These are phyloP conservation scores for Xylaria sp. DNA, from an alignment of 2,329 filamentous ascomycete genomes.

Conservation along the genomic window DNA sequence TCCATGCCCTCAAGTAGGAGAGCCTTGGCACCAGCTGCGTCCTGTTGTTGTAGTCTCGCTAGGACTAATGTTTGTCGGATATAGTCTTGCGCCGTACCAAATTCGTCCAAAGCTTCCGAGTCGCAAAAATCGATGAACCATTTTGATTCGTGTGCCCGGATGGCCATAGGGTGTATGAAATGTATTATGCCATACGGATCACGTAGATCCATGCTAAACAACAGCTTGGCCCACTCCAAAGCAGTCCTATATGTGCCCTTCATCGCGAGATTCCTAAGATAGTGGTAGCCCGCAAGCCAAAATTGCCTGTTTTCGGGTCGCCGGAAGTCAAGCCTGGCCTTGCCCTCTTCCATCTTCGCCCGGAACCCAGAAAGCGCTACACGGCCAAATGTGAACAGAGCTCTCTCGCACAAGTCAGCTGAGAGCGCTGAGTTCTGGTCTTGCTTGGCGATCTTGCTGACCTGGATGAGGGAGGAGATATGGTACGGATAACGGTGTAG, in stretches of 20 bases:
- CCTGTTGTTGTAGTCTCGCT: conserved; percentile 74
- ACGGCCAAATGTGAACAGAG: conserved; percentile 91
- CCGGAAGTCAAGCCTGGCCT: conserved; percentile 79
- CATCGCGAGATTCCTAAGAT: conserved; percentile 81
- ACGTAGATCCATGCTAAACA: conserved; percentile 73
- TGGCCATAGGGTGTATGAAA: conserved; percentile 80
- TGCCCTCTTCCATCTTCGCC: conserved; percentile 75
- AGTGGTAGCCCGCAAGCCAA: conserved; percentile 88
- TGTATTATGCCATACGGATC: conserved; percentile 87
- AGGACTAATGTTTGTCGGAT: conserved; percentile 78
- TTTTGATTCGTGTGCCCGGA: conserved; percentile 78
- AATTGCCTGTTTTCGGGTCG: conserved; percentile 90
- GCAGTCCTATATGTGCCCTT: conserved; percentile 95
- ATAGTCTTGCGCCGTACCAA: conserved; percentile 57
- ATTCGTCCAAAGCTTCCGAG: conserved; percentile 49
- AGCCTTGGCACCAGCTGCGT: conserved; percentile 67
- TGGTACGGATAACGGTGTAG: conserved; percentile 83
- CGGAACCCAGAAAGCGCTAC: conserved; percentile 84
- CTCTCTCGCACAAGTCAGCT: conserved; percentile 86
- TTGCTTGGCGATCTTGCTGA: conserved; percentile 89
- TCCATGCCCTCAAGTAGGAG: conserved; percentile 72
- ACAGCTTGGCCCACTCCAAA: conserved; percentile 89
- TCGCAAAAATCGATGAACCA: conserved; percentile 75
- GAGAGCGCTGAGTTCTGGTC: conserved; percentile 87
- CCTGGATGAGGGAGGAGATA: conserved; percentile 90